Evolutionary conservation across 2,329 filamentous ascomycete genomes (phyloP).

Genomic region (Venturia carpophila): DNA sequence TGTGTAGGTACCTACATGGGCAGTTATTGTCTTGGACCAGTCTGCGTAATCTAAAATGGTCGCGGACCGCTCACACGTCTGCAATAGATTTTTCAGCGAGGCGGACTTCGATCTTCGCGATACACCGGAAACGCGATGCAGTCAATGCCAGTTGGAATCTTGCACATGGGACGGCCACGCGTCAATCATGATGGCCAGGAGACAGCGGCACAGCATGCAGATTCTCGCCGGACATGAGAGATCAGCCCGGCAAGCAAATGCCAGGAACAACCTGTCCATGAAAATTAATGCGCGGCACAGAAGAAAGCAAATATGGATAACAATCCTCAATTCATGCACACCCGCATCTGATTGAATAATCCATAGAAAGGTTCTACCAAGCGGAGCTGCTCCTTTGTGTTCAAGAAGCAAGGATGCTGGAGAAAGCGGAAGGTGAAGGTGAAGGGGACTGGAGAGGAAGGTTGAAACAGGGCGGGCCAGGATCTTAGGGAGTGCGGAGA

Average conservation of each 20-base stretch:
- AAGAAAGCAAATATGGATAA: background rate
- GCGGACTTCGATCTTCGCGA: background rate
- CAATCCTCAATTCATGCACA: background rate
- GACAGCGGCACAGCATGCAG: background rate
- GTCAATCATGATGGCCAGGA: background rate
- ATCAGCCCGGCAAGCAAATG: background rate
- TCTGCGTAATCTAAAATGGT: background rate
- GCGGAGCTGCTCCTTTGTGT: background rate
- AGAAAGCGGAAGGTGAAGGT: background rate
- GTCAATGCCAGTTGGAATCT: background rate
- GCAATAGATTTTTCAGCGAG: background rate
- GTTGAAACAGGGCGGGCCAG: conserved; percentile 8
- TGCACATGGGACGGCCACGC: conserved; percentile 7
- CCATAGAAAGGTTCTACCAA: background rate
- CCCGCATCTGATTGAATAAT: background rate
- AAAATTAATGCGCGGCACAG: background rate
- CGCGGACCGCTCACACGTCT: background rate
- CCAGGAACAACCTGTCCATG: background rate
- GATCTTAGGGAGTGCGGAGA: background rate
- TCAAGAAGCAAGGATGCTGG: background rate
- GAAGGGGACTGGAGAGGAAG: background rate
- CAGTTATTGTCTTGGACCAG: background rate
- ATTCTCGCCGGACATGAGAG: background rate
- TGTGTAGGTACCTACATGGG: background rate
- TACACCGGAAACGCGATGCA: conserved; percentile 2